Base-by-base conservation (phyloP, 345 rosid species). In the Psidium guajava region DNA sequence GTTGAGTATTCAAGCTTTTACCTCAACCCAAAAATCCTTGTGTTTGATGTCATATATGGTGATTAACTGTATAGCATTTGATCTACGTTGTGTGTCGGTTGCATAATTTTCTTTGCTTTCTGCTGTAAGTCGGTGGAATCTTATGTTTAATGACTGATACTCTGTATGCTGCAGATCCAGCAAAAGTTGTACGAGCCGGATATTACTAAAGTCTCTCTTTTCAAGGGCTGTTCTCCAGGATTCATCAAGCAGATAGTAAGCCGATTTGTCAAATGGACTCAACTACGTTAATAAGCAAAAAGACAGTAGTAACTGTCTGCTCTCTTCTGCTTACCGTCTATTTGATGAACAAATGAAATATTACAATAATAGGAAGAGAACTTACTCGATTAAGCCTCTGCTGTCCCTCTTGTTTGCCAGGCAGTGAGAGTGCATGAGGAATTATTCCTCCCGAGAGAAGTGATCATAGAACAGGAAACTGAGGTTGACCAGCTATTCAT, bases 171-270 rank as follows among this genome's bases (percentile, higher is more conserved):
- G 85, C 91, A 96, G 99, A 94, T 96, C 32, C 92, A 95, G 10
- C 93, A 90, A 86, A 95, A 94, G 87, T 88, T 96, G 85, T 95
- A 96, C 84, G 93, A 92, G 90, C 96, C 96, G 24, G 91, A 88
- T 83, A 92, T 96, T 83, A 91, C 88, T 86, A 92, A 93, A 86
- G 94, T 92, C 82, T 84, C 92, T 83, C 94, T 95, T 88, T 94
- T 96, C 84, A 93, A 87, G 51, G 94, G 94, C 0, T 96, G 98
- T 89, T 94, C 99, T 20, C 83, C 83, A 21, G 98, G 88, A 84
- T 96, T 95, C 95, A 90, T 93, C 82, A 95, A 95, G 91, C 95
- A 93, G 82, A 93, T 93, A 73, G 99, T 96, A 93, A 94, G 96
- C 81, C 52, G 54, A 61, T 24, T 83, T 25, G 40, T 50, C 22